phyloP scores from a whole-genome alignment of 148 eudicot species.

The Silene uniflora region DNA sequence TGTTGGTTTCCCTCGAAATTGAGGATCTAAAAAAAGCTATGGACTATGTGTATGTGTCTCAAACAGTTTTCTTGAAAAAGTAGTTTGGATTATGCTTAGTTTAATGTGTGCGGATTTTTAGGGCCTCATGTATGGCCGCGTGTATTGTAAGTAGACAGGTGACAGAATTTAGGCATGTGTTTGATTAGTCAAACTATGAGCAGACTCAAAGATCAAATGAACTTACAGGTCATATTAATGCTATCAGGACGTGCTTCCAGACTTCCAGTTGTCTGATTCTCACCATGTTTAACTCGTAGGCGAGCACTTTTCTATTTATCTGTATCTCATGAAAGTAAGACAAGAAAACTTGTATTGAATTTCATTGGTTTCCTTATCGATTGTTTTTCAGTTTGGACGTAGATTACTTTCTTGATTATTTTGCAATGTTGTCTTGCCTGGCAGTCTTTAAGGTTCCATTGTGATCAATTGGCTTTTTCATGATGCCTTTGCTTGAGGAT shows the following conservation, averaged over 20 bases:
- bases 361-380: no score
- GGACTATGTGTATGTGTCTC: conserved; percentile 1
- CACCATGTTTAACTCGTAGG: neutral
- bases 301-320: neutral
- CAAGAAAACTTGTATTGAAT: neutral
- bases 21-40: neutral
- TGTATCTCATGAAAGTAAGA: neutral
- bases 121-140: neutral
- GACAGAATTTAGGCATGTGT: neutral
- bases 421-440: neutral
- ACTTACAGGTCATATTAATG: neutral
- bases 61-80: neutral
- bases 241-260: neutral
- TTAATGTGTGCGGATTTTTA: neutral
- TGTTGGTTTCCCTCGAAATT: neutral
- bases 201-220: neutral
- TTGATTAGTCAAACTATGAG: neutral
- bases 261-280: neutral
- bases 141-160: neutral
- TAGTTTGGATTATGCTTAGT: neutral
- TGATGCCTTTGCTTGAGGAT: no score
- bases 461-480: neutral
- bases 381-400: neutral
- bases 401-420: neutral
- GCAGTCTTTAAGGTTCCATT: neutral